Evolutionary conservation across 352 stramenopile species (phyloP).

Genomic region (Globisporangium carolinianum): DNA sequence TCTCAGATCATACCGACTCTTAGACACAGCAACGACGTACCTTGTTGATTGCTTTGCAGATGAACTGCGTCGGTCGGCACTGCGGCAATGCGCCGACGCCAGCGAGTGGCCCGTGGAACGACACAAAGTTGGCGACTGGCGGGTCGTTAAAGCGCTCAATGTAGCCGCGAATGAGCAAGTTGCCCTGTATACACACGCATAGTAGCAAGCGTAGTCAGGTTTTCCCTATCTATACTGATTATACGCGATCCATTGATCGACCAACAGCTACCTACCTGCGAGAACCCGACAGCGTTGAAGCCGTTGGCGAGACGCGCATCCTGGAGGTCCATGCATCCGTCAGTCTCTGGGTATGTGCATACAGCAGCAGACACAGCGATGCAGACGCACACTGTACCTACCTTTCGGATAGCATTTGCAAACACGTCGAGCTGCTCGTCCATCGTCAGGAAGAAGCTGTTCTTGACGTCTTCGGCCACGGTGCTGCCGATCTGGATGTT

Average conservation of each 20-base stretch:
- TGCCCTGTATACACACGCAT: conserved; percentile 36
- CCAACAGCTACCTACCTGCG: conserved; percentile 46
- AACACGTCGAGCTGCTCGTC: conserved; percentile 88
- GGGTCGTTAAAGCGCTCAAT: conserved; percentile 91
- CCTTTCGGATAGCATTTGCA: conserved; percentile 66
- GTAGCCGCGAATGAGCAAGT: conserved; percentile 92
- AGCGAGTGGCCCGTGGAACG: conserved; percentile 88
- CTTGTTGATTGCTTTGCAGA: conserved; percentile 80
- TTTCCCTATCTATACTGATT: too few relatives aligned
- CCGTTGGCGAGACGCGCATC: conserved; percentile 77
- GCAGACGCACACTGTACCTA: conserved; percentile 8
- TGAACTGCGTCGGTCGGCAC: conserved; percentile 79
- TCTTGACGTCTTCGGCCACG: conserved; percentile 82
- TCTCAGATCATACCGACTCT: too few relatives aligned
- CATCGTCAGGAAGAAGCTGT: conserved; percentile 93
- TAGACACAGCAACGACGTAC: conserved; percentile 13
- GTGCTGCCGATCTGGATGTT: conserved; percentile 88
- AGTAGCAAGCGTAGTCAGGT: too few relatives aligned
- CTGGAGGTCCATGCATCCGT: conserved; percentile 10
- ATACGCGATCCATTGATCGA: too few relatives aligned
- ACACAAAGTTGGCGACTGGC: conserved; percentile 87
- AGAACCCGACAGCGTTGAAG: conserved; percentile 93
- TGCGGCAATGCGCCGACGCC: conserved; percentile 86
- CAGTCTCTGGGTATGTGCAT: too few relatives aligned
- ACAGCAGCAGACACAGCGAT: too few relatives aligned